phyloP scores from a whole-genome alignment of 2,329 filamentous ascomycete species.

The Diplodia mutila region DNA sequence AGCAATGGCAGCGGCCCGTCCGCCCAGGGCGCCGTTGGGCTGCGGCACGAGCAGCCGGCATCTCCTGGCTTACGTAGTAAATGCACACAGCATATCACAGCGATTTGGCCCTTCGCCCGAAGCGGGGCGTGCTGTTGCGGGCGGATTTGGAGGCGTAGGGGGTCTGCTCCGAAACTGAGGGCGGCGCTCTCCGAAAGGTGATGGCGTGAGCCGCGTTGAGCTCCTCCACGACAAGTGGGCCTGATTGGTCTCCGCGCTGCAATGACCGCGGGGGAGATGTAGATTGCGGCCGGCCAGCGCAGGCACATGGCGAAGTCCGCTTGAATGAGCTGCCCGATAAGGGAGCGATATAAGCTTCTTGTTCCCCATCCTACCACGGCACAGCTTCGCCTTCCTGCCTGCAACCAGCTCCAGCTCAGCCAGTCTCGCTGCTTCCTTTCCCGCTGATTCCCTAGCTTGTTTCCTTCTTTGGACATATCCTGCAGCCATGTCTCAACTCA shows the following conservation, averaged over 20 bases:
- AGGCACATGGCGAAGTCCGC: constrained; percentile 26
- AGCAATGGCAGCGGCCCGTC: not conserved
- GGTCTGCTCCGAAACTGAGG: constrained; percentile 19
- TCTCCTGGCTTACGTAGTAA: not conserved
- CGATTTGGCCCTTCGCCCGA: not conserved
- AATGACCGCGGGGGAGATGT: constrained; percentile 11
- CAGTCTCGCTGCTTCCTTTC: constrained; percentile 2
- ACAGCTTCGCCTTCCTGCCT: not conserved
- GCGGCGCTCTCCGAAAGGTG: constrained; percentile 25
- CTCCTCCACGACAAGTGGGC: constrained; percentile 17
- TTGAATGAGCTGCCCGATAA: constrained; percentile 20
- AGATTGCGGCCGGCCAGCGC: constrained; percentile 12
- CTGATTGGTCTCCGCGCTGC: constrained; percentile 24
- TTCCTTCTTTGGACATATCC: not conserved
- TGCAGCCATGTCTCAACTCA: constrained; percentile 50
- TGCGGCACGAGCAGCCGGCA: constrained; percentile 1
- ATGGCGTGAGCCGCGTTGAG: constrained; percentile 26
- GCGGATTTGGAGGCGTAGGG: constrained; percentile 27
- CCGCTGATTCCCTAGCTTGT: not conserved
- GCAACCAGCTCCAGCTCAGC: not conserved
- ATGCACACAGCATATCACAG: not conserved
- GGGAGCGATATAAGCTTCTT: constrained; percentile 21
- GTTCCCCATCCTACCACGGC: not conserved
- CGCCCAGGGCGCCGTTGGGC: not conserved
- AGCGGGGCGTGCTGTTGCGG: constrained; percentile 26